Base-by-base conservation (phyloP, 1,284 basidiomycete genomes). In the Kwoniella shivajii region DNA sequence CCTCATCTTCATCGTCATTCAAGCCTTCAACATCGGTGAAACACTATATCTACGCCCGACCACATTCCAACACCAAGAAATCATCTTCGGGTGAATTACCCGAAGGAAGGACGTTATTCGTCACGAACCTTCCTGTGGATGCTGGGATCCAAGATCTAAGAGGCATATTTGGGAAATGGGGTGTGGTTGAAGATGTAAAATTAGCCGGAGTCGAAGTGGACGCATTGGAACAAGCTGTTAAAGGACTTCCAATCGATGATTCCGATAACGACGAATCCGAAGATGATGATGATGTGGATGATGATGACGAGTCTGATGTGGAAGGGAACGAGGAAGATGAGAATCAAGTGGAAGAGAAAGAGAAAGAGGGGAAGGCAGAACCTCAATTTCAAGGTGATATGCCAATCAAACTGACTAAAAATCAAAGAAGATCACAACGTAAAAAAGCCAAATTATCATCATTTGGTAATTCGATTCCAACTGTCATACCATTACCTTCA, bases 91-190 rank as follows among this genome's bases (percentile, higher is more conserved):
- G 82, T 3, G 57, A 58, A 10, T 47, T 86, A 39, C 89, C 88
- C 0, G 80, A 84, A 38, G 87, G 83, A 16, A 83, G 91, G 47
- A 92, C 90, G 0, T 79, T 93, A 13, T 95, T 95, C 69, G 79
- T 92, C 9, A 88, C 88, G 56, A 93, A 95, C 68, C 77, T 92
- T 3, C 91, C 92, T 1, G 85, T 89, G 49, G 90, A 93, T 73
- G 85, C 89, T 3, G 89, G 88, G 0, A 87, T 89, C 64, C 82
- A 88, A 46, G 88, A 90, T 69, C 75, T 93, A 1, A 79, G 84
- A 3, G 76, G 84, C 2, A 80, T 93, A 20, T 92, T 92, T 80
- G 86, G 86, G 66, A 69, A 80, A 14, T 85, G 82, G 58, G 92
- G 91, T 16, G 86, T 86, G 0, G 82, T 93, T 13, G 91, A 94